Evolutionary conservation across 441 rosid genomes (phyloP), one percentile per base, ranked within the genome.

Genomic region (Croton setiger): DNA sequence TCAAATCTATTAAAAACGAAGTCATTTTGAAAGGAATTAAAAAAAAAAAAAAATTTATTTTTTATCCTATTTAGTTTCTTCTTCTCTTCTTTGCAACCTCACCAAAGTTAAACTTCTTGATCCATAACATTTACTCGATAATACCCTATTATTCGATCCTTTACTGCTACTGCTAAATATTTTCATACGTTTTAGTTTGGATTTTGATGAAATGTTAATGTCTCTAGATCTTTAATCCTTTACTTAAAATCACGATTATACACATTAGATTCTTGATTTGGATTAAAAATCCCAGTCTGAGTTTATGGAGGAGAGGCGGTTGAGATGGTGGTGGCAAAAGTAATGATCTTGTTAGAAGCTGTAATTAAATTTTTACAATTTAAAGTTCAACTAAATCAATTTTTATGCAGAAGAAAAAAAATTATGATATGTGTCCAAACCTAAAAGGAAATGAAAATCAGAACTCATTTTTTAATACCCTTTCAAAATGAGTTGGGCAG

Each of bases 31-130:
- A 27, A 27, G 31, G 31, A 27, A 27, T 27, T 27, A 27, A 0
- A 27, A 27, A 27, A n/a, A n/a, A n/a, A n/a, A n/a, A n/a, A n/a
- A n/a, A 27, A 27, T 27, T 27, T 27, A 1, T 27, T 27, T 27
- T 0, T 27, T 27, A 1, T 27, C 31, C 31, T 27, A 1, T 27
- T 27, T 27, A 27, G 31, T 27, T 27, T 27, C 31, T 27, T 27
- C 31, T 27, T 27, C 31, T 27, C 31, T 27, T 27, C 31, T 27
- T 27, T 27, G 31, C 31, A 27, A 27, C 1, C 31, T 27, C 76
- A 88, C 66, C 39, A 93, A 79, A 39, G 86, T 74, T 21, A 91
- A 79, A 37, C 87, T 67, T 68, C 86, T 81, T 54, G 86, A 80
- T 76, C 77, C 80, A 63, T 21, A 62, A 0, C n/a, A 45, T 55